phyloP scores from a whole-genome alignment of 2,329 filamentous ascomycete species.

The Aureobasidium namibiae region DNA sequence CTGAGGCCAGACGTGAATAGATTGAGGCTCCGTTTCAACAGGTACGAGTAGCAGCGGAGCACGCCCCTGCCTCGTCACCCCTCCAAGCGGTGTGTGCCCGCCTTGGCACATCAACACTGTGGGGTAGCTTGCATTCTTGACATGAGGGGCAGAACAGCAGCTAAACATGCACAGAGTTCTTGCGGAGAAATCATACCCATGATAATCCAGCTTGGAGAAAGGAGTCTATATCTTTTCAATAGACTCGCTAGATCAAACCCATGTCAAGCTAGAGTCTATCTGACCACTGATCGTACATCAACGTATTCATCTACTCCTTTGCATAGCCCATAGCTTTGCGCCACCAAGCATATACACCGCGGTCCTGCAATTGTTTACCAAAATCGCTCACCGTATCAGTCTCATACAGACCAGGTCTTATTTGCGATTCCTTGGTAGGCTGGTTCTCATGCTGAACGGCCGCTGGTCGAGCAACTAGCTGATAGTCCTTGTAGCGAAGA shows the following conservation, averaged over 20 bases:
- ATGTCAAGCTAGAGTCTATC: too few relatives aligned
- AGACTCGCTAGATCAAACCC: neutral
- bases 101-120: constrained; percentile 2
- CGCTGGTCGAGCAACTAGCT: constrained; percentile 50
- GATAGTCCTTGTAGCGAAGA: constrained; percentile 65
- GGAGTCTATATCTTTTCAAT: too few relatives aligned
- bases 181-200: too few relatives aligned
- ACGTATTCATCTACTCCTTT: neutral
- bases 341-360: constrained; percentile 59
- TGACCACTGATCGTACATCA: neutral
- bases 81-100: neutral
- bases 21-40: neutral
- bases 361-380: constrained; percentile 50
- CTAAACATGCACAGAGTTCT: too few relatives aligned
- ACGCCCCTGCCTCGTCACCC: constrained; percentile 8
- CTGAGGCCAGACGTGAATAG: neutral
- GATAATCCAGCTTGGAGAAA: too few relatives aligned
- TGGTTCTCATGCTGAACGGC: constrained; percentile 19
- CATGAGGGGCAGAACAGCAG: neutral
- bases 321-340: constrained; percentile 55
- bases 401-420: constrained; percentile 45
- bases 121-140: constrained; percentile 2
- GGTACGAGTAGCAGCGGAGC: too few relatives aligned
- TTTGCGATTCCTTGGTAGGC: constrained; percentile 1
- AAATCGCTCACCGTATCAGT: constrained; percentile 58